Evolutionary conservation across 176 grass and related monocot species (phyloP), one percentile per base, ranked within the genome.

Genomic region (Chloris gayana): DNA sequence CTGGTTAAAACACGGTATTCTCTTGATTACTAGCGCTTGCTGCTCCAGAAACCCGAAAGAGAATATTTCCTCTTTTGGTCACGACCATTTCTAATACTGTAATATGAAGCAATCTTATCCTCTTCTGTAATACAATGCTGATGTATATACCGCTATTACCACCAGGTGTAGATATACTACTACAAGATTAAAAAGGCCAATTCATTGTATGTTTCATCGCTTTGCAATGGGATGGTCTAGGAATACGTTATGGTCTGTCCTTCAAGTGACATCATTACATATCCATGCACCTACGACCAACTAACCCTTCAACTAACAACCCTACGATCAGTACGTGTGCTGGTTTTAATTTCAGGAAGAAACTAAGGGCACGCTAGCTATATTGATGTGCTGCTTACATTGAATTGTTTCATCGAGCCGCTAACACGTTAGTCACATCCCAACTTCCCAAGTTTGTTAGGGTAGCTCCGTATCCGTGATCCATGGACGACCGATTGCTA

Each of bases 381-480:
- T 35, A 10, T 30, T 42, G 45, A 50, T 12, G 38, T 33, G 30
- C 25, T 74, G 50, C 72, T 74, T 15, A 14, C 21, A 34, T 21
- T 41, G 76, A 65, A 65, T 15, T 12, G 17, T 38, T 54, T 7
- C 22, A 75, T 7, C 22, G 60, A 25, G n/a, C 14, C 39, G 18
- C 22, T 67, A 14, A 19, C 25, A 10, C 58, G 35, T 51, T 67
- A 34, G 44, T 65, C 61, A 54, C 61, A 75, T 83, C 62, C 26
- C n/a, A 68, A 37, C 35, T 37, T 37, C 35, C 35, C 35, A 37
- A 37, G 73, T 70, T 46, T 3, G 82, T 77, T 84, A 70, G 38
- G 17, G 26, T 70, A 49, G 49, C 6, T 75, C 81, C 46, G 58
- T 54, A 22, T 68, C 81, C 62, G 62, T 60, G 37, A 75, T 75